Percentiles rank a stretch among this genome's conserved stretches.
Evolutionary conservation across 2,329 filamentous ascomycete genomes (phyloP).

Genomic region (Botrytis hyacinthi): DNA sequence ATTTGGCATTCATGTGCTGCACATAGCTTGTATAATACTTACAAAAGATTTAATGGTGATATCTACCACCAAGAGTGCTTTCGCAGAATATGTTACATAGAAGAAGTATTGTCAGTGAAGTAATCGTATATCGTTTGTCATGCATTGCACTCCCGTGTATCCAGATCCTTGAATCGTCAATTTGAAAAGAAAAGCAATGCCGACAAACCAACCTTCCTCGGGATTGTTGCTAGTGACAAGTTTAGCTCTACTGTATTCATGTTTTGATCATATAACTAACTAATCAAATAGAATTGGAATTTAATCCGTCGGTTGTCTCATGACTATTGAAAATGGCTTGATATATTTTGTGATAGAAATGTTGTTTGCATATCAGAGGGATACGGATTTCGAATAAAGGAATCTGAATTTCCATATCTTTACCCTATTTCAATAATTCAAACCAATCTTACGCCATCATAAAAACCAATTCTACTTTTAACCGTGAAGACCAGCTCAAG

Average conservation of each 20-base stretch:
- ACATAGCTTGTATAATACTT: not conserved
- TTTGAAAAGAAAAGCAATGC: not conserved
- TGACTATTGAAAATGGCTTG: slow-evolving; percentile 12
- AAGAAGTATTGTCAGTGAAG: not conserved
- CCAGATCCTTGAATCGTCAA: not conserved
- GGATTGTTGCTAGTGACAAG: not conserved
- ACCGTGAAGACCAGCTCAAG: not conserved
- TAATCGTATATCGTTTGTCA: not conserved
- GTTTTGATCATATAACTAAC: not conserved
- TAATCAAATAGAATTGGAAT: not conserved
- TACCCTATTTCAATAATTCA: not conserved
- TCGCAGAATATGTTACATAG: not conserved
- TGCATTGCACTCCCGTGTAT: not conserved
- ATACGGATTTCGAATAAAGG: not conserved
- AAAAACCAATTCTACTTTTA: not conserved
- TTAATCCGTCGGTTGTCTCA: not conserved
- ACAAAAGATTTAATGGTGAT: not conserved
- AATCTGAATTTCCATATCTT: not conserved
- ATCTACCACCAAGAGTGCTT: not conserved
- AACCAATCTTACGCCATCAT: not conserved
- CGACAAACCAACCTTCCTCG: not conserved
- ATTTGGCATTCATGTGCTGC: not conserved
- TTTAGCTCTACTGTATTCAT: not conserved
- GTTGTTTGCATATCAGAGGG: not conserved
- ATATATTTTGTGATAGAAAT: not conserved